Evolutionary conservation across 1,284 basidiomycete genomes (phyloP), one percentile per base, ranked within the genome.

Genomic region (Athelia sp.): DNA sequence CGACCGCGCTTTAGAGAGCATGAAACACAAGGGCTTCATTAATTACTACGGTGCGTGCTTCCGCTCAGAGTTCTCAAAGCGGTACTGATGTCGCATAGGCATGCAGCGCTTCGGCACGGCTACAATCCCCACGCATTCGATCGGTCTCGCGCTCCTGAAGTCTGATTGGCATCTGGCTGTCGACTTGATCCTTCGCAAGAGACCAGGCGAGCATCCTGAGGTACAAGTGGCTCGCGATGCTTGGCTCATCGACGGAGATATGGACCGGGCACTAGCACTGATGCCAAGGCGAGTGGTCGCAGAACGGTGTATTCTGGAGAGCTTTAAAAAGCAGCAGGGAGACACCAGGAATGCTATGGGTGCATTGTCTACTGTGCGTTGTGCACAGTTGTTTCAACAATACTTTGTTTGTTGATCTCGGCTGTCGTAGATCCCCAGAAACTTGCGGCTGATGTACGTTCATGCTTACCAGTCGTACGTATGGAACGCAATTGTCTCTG

Each of bases 51-150:
- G 93, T 89, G 69, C 42, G 63, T 51, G 22, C 40, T 26, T 19
- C 49, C 13, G 23, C 17, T 35, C 49, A 4, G 23, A 22, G 22
- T 19, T 34, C 23, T 13, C 26, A 13, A 32, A 32, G 6, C 31
- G 2, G 4, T 46, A 29, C 15, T 32, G 11, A 22, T 4, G 35
- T 49, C 11, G 47, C 38, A 21, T 48, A 93, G 90, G 94, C 35
- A 98, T 99, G 96, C 97, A 99, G 65, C 86, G 97, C 15, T 99
- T 99, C 67, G 97, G 97, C 26, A 99, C 96, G 1, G 93, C 96
- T 6, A 84, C 92, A 11, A 87, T 99, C 23, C 93, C 96, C 1
- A 98, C 97, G 1, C 96, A 99, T 62, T 76, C 87, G 2, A 94
- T 98, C 49, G 97, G 97, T 6, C 78, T 98, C 14, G 86, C 92